Base-by-base conservation (phyloP, 2,329 filamentous ascomycete species). In the Colletotrichum sp. region DNA sequence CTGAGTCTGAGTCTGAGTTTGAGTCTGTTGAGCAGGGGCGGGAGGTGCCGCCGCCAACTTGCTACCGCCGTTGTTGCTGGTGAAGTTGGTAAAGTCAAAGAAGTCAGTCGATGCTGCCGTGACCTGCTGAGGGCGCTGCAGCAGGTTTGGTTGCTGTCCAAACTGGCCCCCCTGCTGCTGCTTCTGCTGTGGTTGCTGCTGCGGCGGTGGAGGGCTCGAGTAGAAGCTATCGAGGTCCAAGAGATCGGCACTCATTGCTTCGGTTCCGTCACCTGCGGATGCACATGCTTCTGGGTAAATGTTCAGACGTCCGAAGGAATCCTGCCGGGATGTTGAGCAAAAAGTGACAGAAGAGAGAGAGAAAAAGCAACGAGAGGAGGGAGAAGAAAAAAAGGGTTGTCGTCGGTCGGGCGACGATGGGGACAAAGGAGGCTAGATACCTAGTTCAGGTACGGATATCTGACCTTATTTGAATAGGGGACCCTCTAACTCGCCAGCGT, bases 241-340 rank as follows among this genome's bases (percentile, higher is more conserved):
- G 73, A 93, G 89, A 83, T 93, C 91, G 77, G 91, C 90, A 79
- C 92, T 93, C 92, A 93, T 93, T 76, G 44, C 74, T 64, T 68
- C 71, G 49, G 81, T 75, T 67, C 69, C 16, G 44, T 74, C 69
- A 76, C 39, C 76, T 72, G 26, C 59, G 49, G 34, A 68, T 66
- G 39, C 52, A 65, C 68, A 76, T 76, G 64, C 72, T 76, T 72
- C 26, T 62, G 39, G 44, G n/a, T 9, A 21, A 18, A 30, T 10
- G 18, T 10, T 32, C 30, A 64, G 24, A 24, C 44, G 32, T 24
- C 44, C 34, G 32, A 59, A 13, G 34, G 24, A 21, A 13, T 70
- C 39, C 34, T 68, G 30, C 59, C 57, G 18, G 26, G 28, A 57
- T 49, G 49, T 63, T 12, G 18, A 52, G 59, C 21, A 59, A 32